A percentile compares a stretch with the other conserved stretches of the same genome.
phyloP scores from a whole-genome alignment of 202 grass and related monocot species.

The Bolboschoenoplectus hybrid region DNA sequence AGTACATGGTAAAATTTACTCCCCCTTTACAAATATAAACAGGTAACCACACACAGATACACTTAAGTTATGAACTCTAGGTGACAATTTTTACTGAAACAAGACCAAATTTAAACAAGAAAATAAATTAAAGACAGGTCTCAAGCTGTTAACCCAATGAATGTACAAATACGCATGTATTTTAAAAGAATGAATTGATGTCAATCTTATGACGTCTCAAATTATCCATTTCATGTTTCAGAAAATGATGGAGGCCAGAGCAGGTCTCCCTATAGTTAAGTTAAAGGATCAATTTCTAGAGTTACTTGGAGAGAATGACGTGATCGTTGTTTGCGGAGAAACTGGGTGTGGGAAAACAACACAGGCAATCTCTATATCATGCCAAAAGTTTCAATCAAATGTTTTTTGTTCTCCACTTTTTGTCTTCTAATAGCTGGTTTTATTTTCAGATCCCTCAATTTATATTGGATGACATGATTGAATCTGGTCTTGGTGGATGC shows the following conservation, averaged over 20 bases:
- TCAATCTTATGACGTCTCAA: constrained; percentile 4
- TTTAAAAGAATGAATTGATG: not conserved
- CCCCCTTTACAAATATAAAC: constrained; percentile 5
- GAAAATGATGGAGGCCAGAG: constrained; percentile 92
- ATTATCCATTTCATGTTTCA: constrained; percentile 46
- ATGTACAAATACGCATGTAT: not conserved
- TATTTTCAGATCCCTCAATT: constrained; percentile 86
- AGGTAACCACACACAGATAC: not conserved
- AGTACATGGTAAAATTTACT: constrained; percentile 64
- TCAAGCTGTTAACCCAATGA: not conserved
- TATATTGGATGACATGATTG: constrained; percentile 99
- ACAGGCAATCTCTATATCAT: constrained; percentile 55
- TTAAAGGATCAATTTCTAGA: constrained; percentile 72
- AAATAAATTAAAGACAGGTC: not conserved
- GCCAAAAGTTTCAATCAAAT: not conserved
- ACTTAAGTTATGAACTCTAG: not conserved
- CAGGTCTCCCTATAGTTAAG: constrained; percentile 81
- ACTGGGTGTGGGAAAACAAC: constrained; percentile 99
- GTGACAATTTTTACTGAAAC: not conserved
- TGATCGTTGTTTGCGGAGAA: constrained; percentile 95
- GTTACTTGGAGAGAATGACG: constrained; percentile 75
- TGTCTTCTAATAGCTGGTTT: constrained; percentile 38
- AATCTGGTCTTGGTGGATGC: constrained; percentile 74
- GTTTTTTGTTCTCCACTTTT: constrained; percentile 7
- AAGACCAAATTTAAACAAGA: not conserved